Conservation (phyloP, 78 protist genomes). For the Dictyostelium discoideum region DNA sequence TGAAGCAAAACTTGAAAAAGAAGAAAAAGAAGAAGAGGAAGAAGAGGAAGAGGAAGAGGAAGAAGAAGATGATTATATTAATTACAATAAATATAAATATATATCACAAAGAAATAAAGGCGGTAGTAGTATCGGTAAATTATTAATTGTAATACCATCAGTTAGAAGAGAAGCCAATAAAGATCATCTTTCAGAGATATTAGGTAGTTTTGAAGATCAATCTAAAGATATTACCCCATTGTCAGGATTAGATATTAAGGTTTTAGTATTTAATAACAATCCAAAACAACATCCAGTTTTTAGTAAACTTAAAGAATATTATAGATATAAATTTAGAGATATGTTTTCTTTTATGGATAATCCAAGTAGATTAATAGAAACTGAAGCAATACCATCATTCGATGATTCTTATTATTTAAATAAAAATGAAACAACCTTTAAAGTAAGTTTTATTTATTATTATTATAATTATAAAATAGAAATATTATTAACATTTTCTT, state of each 20-base stretch:
- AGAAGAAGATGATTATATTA: not conserved
- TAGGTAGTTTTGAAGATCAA: not conserved
- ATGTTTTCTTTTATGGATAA: slow-evolving; percentile 4
- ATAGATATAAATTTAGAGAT: not conserved
- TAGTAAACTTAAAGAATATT: slow-evolving; percentile 7
- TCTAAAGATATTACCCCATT: not conserved
- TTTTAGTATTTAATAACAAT: slow-evolving; percentile 1
- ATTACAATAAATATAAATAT: not conserved
- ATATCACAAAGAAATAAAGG: not conserved
- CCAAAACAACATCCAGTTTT: not conserved
- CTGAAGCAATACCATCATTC: not conserved
- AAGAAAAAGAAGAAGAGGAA: not conserved
- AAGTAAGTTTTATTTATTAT: not conserved
- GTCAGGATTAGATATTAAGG: not conserved
- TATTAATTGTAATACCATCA: slow-evolving; percentile 10
- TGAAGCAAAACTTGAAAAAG: not conserved
- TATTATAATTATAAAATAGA: not conserved
- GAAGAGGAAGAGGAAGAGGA: not conserved
- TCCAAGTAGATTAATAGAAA: not conserved
- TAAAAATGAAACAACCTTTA: not conserved
- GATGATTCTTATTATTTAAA: not conserved
- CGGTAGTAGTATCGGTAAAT: not conserved
- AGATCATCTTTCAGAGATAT: not conserved
- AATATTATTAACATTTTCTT: not conserved
- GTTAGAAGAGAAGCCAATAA: not conserved